These are phyloP conservation scores for Diddensiella transvaalensis DNA, from an alignment of 805 yeast species.

Conservation along the genomic window DNA sequence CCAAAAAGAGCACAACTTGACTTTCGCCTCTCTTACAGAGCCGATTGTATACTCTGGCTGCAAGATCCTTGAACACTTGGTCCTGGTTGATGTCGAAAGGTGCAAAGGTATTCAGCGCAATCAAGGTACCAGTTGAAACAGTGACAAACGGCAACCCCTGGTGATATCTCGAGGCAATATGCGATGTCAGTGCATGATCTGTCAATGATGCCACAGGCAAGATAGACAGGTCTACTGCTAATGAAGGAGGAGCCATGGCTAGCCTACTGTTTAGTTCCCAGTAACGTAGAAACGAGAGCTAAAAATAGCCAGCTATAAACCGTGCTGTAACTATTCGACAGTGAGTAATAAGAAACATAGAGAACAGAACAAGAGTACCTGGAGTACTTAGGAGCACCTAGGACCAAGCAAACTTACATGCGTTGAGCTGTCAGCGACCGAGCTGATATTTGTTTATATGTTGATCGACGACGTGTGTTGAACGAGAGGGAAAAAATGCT, in stretches of 20 bases:
- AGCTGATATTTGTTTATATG: no score
- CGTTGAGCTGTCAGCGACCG: no score
- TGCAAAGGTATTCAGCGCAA: slow-evolving; percentile 38
- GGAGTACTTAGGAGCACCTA: no score
- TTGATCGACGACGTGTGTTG: no score
- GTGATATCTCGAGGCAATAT: slow-evolving; percentile 41
- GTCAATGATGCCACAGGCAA: slow-evolving; percentile 36
- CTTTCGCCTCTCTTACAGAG: slow-evolving; percentile 36
- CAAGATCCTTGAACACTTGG: slow-evolving; percentile 35
- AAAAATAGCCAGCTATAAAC: no score
- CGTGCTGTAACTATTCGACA: no score
- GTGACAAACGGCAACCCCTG: slow-evolving; percentile 40
- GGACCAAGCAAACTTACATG: no score
- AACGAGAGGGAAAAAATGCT: no score
- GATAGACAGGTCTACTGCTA: slow-evolving; percentile 34
- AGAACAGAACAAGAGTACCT: no score
- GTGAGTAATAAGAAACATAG: no score
- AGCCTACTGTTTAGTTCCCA: background rate
- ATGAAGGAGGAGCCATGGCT: slow-evolving; percentile 22
- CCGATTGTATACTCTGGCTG: slow-evolving; percentile 37
- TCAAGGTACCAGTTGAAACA: slow-evolving; percentile 36
- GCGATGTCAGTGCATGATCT: slow-evolving; percentile 40
- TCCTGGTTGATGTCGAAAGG: slow-evolving; percentile 37
- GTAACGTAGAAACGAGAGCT: no score
- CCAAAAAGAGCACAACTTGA: slow-evolving; percentile 38